These are phyloP conservation scores for Cercospora canescens DNA, from an alignment of 2,329 filamentous ascomycete species.

Conservation along the genomic window DNA sequence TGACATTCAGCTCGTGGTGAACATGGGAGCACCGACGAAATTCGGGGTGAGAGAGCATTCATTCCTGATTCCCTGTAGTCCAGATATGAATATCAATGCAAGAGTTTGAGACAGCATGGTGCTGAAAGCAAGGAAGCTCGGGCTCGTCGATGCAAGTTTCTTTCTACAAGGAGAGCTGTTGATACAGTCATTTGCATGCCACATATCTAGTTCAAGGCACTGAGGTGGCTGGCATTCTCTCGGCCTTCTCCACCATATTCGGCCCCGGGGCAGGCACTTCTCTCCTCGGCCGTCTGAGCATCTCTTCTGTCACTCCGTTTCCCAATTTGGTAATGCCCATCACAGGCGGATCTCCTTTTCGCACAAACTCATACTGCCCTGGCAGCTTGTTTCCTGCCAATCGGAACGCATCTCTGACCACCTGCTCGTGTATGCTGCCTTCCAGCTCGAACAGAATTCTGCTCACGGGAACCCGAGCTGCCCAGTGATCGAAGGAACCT, in stretches of 20 bases:
- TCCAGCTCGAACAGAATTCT: constrained; percentile 91
- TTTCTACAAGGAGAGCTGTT: background rate
- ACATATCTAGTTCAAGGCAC: constrained; percentile 3
- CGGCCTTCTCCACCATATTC: constrained; percentile 30
- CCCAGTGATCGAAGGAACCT: constrained; percentile 96
- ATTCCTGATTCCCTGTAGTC: too few species aligned
- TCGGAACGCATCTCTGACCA: constrained; percentile 89
- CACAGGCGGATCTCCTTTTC: constrained; percentile 83
- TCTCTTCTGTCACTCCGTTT: constrained; percentile 77
- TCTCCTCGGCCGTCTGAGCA: constrained; percentile 70
- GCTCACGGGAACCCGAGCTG: constrained; percentile 82
- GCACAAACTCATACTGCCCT: constrained; percentile 88
- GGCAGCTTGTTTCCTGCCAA: constrained; percentile 94
- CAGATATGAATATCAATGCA: background rate
- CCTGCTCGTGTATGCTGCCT: constrained; percentile 89
- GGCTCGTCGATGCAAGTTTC: background rate
- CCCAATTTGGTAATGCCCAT: constrained; percentile 90
- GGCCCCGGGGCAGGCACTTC: constrained; percentile 29
- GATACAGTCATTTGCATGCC: background rate
- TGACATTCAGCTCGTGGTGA: too few species aligned
- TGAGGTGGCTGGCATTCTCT: constrained; percentile 30
- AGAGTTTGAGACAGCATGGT: background rate
- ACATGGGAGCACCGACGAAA: too few species aligned
- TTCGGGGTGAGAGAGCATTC: too few species aligned
- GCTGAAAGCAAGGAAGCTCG: background rate